Conservation (phyloP, 176 grass and related monocot genomes). For the Zea mays region DNA sequence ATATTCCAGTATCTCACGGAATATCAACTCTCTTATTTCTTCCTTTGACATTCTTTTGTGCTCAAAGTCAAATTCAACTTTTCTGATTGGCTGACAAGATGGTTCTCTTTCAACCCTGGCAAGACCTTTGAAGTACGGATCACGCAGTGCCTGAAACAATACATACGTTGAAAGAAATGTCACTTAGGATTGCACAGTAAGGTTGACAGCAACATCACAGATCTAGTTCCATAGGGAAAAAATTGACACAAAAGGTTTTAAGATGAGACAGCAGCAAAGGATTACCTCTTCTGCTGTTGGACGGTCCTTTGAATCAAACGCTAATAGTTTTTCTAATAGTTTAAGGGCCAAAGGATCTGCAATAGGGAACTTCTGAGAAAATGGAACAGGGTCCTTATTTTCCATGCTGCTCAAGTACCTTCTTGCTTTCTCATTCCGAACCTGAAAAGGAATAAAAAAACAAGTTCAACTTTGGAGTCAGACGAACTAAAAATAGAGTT, state of each 20-base stretch:
- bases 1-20: constrained; percentile 94
- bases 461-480: not conserved
- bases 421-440: constrained; percentile 96
- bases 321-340: constrained; percentile 79
- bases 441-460: constrained; percentile 42
- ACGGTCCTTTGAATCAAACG: constrained; percentile 92
- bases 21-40: constrained; percentile 94
- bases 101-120: constrained; percentile 87
- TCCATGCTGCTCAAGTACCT: constrained; percentile 94
- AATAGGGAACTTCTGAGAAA: constrained; percentile 85
- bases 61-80: constrained; percentile 96
- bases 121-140: constrained; percentile 92
- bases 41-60: constrained; percentile 81
- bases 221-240: not conserved
- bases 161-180: constrained; percentile 20
- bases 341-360: constrained; percentile 88
- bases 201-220: not conserved
- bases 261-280: not conserved
- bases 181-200: not conserved
- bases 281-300: constrained; percentile 89
- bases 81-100: constrained; percentile 81
- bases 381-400: constrained; percentile 84
- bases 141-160: constrained; percentile 66
- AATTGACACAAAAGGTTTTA: not conserved
- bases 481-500: not conserved